Base-by-base conservation (phyloP, 768 basidiomycete species). In the Pulveroboletus sp. region DNA sequence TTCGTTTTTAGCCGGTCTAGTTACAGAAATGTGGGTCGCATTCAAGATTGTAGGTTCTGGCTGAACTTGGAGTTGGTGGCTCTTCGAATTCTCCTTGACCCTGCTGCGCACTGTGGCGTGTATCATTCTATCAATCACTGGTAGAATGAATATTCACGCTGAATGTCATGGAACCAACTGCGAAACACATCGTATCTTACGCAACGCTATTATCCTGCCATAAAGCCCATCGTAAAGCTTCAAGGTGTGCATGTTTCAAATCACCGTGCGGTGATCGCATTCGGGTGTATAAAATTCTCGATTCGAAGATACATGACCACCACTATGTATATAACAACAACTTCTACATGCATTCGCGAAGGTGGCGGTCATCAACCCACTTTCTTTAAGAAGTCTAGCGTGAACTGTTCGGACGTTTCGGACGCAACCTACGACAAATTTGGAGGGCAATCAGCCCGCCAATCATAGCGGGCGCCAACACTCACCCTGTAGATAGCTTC, bases 361-460 rank as follows among this genome's bases (percentile, higher is more conserved):
- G 49, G 45, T 26, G 49, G 47, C 58, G 47, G 53, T 51, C 47
- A 51, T 51, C 43, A 56, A 45, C 23, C 5, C 35, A 34, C 37
- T 36, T 42, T 30, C 19, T 46, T 39, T 23, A 24, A 53, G 30
- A 29, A 36, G 13, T 23, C 14, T 35, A 47, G 23, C 19, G 31
- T 46, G 37, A 34, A 44, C 27, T 34, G 47, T 30, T n/a, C 45
- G 20, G 23, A 29, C 13, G 8, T 46, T 44, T 41, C 44, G 45
- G 48, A 46, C 17, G 40, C 46, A 43, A 27, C 38, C 29, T 29
- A 17, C 30, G 19, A 29, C 46, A 24, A 20, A 13, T 34, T 44
- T 29, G 41, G 45, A 24, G 44, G 32, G 45, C 20, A 43, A 26
- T 38, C 19, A 37, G 11, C 30, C 35, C 17, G 35, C 43, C 38